These are phyloP conservation scores for Hypoxylon sp. DNA, from an alignment of 2,329 filamentous ascomycete species.

Conservation along the genomic window DNA sequence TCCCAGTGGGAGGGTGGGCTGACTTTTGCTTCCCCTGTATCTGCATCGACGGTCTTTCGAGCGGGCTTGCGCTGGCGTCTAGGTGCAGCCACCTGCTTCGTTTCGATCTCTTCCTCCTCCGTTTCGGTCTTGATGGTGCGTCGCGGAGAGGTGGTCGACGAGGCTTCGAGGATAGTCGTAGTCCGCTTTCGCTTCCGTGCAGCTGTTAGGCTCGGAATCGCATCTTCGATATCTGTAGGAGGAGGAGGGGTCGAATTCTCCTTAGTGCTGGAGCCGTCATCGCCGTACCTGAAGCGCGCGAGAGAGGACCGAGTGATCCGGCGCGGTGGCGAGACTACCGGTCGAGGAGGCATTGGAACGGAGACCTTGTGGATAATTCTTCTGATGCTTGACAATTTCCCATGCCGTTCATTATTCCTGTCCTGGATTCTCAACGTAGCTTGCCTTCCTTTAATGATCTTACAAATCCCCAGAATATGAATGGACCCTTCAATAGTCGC, in stretches of 20 bases:
- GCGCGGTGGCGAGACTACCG: slow-evolving; percentile 48
- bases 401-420: slow-evolving; percentile 28
- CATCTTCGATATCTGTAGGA: slow-evolving; percentile 53
- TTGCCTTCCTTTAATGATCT: neutral
- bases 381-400: slow-evolving; percentile 28
- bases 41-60: slow-evolving; percentile 47
- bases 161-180: slow-evolving; percentile 22
- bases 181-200: slow-evolving; percentile 52
- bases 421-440: neutral
- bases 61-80: slow-evolving; percentile 51
- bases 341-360: slow-evolving; percentile 45
- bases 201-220: slow-evolving; percentile 40
- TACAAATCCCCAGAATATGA: neutral
- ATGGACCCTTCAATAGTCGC: neutral
- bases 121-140: slow-evolving; percentile 38
- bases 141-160: slow-evolving; percentile 22
- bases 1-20: slow-evolving; percentile 68
- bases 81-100: slow-evolving; percentile 5
- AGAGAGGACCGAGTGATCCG: slow-evolving; percentile 54
- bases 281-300: slow-evolving; percentile 52
- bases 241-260: slow-evolving; percentile 30
- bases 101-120: slow-evolving; percentile 37
- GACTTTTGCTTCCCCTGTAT: slow-evolving; percentile 42
- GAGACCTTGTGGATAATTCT: slow-evolving; percentile 19
- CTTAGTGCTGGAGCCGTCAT: slow-evolving; percentile 27